A percentile compares a stretch with the other conserved stretches of the same genome.
These are phyloP conservation scores for Ulota crispa DNA, from an alignment of 225 moss, liverwort and hornwort species.

Conservation along the genomic window DNA sequence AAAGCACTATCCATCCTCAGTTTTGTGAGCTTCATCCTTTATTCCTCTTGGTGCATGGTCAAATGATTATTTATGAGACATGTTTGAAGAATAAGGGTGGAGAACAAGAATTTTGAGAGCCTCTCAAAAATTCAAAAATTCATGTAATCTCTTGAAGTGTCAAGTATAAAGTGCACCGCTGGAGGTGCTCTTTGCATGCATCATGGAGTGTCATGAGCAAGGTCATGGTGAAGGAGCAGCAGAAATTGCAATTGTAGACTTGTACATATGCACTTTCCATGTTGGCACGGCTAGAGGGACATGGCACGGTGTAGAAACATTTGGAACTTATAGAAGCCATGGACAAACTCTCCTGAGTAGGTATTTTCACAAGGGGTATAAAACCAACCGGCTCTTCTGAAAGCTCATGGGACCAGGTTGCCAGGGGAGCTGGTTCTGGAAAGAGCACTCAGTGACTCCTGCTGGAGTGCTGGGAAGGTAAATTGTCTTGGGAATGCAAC, in stretches of 20 bases:
- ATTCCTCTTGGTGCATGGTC: no score
- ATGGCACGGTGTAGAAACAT: neutral
- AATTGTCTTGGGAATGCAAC: neutral
- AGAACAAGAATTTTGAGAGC: no score
- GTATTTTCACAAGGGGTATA: neutral
- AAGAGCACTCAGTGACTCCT: neutral
- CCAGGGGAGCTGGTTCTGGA: neutral
- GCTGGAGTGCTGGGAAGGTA: neutral
- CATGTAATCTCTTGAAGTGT: no score
- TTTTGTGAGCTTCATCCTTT: no score
- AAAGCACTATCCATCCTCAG: no score
- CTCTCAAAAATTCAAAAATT: no score
- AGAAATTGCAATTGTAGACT: neutral
- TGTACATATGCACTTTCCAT: neutral
- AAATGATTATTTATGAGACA: no score
- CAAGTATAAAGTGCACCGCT: no score
- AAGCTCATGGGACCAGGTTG: neutral
- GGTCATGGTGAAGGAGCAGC: neutral
- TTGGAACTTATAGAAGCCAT: neutral
- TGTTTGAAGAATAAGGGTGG: no score
- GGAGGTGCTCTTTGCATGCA: neutral
- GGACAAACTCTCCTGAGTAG: neutral
- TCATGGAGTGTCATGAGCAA: neutral
- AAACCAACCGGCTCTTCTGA: slow-evolving; percentile 3
- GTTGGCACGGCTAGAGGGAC: neutral